A percentile compares a stretch with the other conserved stretches of the same genome.
Evolutionary conservation across 345 rosid species (phyloP).

Genomic region (Populus euphratica): DNA sequence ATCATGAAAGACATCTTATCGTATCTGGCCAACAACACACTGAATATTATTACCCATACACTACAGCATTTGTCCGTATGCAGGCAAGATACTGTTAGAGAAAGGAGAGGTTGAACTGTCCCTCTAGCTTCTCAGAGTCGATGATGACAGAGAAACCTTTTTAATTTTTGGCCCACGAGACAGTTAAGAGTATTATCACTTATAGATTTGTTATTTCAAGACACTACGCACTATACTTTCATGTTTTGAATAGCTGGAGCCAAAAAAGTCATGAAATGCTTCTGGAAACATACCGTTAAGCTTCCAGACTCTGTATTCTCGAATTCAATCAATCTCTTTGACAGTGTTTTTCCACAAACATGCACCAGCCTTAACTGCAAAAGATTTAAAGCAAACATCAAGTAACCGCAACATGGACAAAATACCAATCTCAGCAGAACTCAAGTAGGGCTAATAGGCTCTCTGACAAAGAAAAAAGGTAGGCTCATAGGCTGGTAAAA

Average conservation of each 20-base stretch:
- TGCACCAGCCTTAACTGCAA: constrained; percentile 71
- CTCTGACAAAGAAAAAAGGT: background rate
- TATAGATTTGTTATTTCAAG: background rate
- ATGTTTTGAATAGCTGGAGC: background rate
- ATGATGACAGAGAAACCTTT: background rate
- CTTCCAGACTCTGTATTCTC: constrained; percentile 78
- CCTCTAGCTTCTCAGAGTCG: too few species aligned
- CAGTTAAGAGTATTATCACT: background rate
- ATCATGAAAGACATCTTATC: background rate
- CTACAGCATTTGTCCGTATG: too few species aligned
- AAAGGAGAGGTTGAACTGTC: too few species aligned
- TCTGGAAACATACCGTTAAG: constrained; percentile 62
- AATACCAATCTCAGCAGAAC: background rate
- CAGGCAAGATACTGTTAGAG: too few species aligned
- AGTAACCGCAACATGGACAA: background rate
- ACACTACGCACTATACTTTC: background rate
- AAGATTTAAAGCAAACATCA: background rate
- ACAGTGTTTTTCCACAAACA: constrained; percentile 85
- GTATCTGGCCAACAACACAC: background rate
- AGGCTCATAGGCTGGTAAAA: background rate
- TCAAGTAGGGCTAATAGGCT: background rate
- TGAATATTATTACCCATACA: too few species aligned
- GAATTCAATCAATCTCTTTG: constrained; percentile 85
- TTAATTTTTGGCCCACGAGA: background rate
- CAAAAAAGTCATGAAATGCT: background rate